These are phyloP conservation scores for Chaetoscypha palmicola DNA, from an alignment of 2,329 filamentous ascomycete genomes.

Conservation along the genomic window DNA sequence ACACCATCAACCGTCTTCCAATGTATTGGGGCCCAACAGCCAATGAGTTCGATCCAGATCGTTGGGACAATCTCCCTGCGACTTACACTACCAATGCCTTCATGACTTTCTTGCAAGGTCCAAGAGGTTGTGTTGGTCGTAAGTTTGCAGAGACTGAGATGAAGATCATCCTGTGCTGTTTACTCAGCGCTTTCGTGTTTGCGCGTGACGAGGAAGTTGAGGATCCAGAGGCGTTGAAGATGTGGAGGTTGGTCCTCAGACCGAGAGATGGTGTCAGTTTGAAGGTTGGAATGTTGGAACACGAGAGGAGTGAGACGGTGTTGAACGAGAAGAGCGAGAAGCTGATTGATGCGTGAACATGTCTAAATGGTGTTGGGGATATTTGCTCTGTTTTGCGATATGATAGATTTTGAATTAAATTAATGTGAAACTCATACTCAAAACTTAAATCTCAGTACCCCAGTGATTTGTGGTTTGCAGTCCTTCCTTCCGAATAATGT, in stretches of 20 bases:
- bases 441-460: too few species aligned
- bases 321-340: background rate
- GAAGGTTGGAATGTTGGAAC: conserved; percentile 27
- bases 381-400: conserved; percentile 1
- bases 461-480: too few species aligned
- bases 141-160: conserved; percentile 34
- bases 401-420: background rate
- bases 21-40: conserved; percentile 36
- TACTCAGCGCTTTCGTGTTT: conserved; percentile 32
- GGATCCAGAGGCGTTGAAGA: conserved; percentile 41
- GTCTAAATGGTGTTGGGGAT: background rate
- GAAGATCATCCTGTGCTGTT: conserved; percentile 31
- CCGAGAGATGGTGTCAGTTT: conserved; percentile 38
- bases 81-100: conserved; percentile 33
- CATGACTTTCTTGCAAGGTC: conserved; percentile 32
- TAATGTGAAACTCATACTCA: too few species aligned
- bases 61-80: conserved; percentile 35
- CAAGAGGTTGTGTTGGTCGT: conserved; percentile 30
- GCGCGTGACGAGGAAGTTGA: conserved; percentile 32
- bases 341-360: background rate
- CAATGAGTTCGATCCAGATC: conserved; percentile 36
- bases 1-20: conserved; percentile 36
- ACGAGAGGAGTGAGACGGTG: background rate
- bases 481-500: too few species aligned
- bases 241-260: conserved; percentile 41